Evolutionary conservation across 78 protist genomes (phyloP), one percentile per base, ranked within the genome.

Genomic region (Fonticula alba): DNA sequence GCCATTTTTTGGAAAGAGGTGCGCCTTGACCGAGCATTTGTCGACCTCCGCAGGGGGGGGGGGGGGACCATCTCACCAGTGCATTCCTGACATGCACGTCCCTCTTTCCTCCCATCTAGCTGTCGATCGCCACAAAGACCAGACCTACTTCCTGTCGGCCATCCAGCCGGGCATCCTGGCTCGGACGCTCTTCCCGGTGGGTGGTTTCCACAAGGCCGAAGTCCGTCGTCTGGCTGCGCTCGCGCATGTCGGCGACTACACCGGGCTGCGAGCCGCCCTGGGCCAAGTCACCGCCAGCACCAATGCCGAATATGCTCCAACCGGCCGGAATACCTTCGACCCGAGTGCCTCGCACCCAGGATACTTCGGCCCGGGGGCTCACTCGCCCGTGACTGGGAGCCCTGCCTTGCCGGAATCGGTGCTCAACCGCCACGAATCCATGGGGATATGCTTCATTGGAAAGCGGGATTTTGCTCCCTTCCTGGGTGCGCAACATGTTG

Each of bases 371-470:
- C n/a, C n/a, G n/a, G n/a, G n/a, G n/a, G n/a, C n/a, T n/a, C n/a
- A n/a, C n/a, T n/a, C n/a, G n/a, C n/a, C n/a, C n/a, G n/a, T n/a
- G n/a, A n/a, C n/a, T n/a, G n/a, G n/a, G n/a, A n/a, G n/a, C n/a
- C n/a, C n/a, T n/a, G n/a, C n/a, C n/a, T n/a, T n/a, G n/a, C n/a
- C n/a, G n/a, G n/a, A n/a, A n/a, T n/a, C n/a, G n/a, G n/a, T n/a
- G n/a, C n/a, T n/a, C n/a, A n/a, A n/a, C n/a, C n/a, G n/a, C n/a
- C n/a, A n/a, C n/a, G 74, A 74, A 37, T 27, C 51, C 31, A 64
- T 58, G 63, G 80, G 80, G 31, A 61, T 74, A 0, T 74, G 80
- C 71, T 74, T 74, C 54, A 60, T 74, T 0, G 80, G 80, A 29
- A 63, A 66, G 47, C 73, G 73, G 22, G 17, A 5, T 17, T 67